Percentiles rank a stretch among this genome's conserved stretches.
phyloP scores from a whole-genome alignment of 768 basidiomycete species.

The Fomitopsis pulvina region DNA sequence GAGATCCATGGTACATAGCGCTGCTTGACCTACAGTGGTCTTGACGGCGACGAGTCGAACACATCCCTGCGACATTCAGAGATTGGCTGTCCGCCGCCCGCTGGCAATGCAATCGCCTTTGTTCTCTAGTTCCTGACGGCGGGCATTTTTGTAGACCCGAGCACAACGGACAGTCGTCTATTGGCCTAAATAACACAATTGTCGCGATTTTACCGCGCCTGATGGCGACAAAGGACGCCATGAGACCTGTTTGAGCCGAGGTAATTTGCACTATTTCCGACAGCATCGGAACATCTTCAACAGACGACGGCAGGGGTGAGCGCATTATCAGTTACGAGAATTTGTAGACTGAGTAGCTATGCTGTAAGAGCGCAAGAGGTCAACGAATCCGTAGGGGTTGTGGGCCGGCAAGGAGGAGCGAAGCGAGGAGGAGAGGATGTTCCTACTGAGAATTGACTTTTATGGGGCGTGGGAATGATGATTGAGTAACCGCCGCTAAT shows the following conservation, averaged over 20 bases:
- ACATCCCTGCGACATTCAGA: too few species aligned
- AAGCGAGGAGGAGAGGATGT: slow-evolving; percentile 12
- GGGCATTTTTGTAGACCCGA: neutral
- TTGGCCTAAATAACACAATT: neutral
- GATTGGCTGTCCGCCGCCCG: too few species aligned
- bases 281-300: neutral
- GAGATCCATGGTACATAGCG: too few species aligned
- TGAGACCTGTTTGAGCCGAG: neutral
- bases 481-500: slow-evolving; percentile 8
- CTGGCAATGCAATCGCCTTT: too few species aligned
- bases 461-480: slow-evolving; percentile 15
- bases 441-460: too few species aligned
- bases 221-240: neutral
- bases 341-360: neutral
- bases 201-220: neutral
- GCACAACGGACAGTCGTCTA: neutral
- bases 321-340: too few species aligned
- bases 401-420: slow-evolving; percentile 2
- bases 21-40: too few species aligned
- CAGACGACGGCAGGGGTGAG: neutral
- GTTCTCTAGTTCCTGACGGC: neutral
- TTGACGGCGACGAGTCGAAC: too few species aligned
- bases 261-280: neutral
- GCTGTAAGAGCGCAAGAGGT: neutral
- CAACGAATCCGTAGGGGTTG: neutral